phyloP scores from a whole-genome alignment of 1,284 basidiomycete species.

The Apiotrichum mycotoxinovorans region DNA sequence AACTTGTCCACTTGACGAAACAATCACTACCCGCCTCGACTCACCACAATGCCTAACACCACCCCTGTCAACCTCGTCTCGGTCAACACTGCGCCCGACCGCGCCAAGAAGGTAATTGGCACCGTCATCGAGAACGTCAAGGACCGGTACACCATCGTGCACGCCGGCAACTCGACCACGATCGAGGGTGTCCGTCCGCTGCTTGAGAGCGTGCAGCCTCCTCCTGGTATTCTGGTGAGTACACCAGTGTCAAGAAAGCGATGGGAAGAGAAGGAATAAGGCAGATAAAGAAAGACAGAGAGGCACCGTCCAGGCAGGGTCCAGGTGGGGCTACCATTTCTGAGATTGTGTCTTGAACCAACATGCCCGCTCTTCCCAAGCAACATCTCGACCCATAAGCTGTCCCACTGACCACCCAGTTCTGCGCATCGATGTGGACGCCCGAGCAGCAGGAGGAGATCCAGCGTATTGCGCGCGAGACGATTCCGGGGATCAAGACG shows the following conservation, averaged over 20 bases:
- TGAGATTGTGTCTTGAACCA: no score
- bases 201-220: slow-evolving; percentile 35
- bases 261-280: no score
- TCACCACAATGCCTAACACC: background rate
- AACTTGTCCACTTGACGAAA: no score
- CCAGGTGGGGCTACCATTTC: no score
- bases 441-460: slow-evolving; percentile 47
- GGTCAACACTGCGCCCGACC: slow-evolving; percentile 47
- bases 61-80: slow-evolving; percentile 42
- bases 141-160: slow-evolving; percentile 42
- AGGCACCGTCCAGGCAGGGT: no score
- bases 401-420: slow-evolving; percentile 18
- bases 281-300: no score
- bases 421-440: slow-evolving; percentile 49
- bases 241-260: background rate
- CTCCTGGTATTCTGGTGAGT: slow-evolving; percentile 41
- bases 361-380: no score
- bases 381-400: no score
- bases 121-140: slow-evolving; percentile 43
- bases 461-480: slow-evolving; percentile 41
- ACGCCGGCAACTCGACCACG: slow-evolving; percentile 45
- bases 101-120: slow-evolving; percentile 44
- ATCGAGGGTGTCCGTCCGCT: slow-evolving; percentile 44
- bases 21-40: no score
- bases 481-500: slow-evolving; percentile 46